Conservation (phyloP, 306 rosid genomes). For the Inga laurina region DNA sequence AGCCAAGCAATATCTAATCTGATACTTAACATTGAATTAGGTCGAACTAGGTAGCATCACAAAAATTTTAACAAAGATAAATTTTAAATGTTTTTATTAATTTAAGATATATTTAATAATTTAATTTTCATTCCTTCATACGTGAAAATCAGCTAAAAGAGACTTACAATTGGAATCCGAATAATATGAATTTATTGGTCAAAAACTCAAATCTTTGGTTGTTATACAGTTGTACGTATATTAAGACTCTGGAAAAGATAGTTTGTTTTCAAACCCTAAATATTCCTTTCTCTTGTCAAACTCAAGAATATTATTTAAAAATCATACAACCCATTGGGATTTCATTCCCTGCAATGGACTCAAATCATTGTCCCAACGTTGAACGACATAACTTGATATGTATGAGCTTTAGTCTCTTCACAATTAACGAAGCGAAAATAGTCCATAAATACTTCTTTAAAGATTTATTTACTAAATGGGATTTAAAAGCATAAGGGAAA, state of each 20-base stretch:
- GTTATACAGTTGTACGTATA: not conserved
- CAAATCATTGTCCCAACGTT: constrained; percentile 3
- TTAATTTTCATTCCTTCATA: no score
- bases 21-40: no score
- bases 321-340: not conserved
- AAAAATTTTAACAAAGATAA: no score
- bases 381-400: not conserved
- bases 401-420: not conserved
- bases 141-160: no score
- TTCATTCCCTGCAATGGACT: constrained; percentile 7
- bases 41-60: no score
- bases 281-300: constrained; percentile 2
- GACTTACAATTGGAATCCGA: no score
- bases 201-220: not conserved
- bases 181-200: not conserved
- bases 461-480: no score
- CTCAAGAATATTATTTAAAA: not conserved
- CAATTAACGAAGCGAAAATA: not conserved
- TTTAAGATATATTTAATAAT: no score
- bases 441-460: no score
- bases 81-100: no score
- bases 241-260: not conserved
- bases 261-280: not conserved
- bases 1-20: not conserved
- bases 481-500: no score